phyloP scores from a whole-genome alignment of 106 monocot genomes.

The Apostasia ramifera region DNA sequence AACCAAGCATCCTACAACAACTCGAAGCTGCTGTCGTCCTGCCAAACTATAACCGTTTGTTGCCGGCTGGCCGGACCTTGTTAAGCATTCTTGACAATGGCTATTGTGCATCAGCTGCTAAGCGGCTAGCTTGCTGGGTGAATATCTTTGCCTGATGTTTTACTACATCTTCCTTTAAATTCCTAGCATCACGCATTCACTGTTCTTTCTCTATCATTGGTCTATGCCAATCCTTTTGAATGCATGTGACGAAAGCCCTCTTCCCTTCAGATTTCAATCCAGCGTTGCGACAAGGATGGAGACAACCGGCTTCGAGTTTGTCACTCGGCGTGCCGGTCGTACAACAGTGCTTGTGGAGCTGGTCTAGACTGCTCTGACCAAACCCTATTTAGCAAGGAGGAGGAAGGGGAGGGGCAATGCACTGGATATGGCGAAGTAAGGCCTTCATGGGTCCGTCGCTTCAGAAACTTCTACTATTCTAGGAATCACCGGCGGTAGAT shows the following conservation, averaged over 20 bases:
- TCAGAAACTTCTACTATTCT: slow-evolving; percentile 35
- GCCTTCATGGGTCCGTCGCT: slow-evolving; percentile 66
- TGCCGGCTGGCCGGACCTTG: slow-evolving; percentile 66
- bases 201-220: not conserved
- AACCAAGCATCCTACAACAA: slow-evolving; percentile 84
- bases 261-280: slow-evolving; percentile 81
- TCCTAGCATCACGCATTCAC: no score
- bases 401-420: slow-evolving; percentile 81
- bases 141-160: not conserved
- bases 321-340: slow-evolving; percentile 85
- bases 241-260: not conserved
- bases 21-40: slow-evolving; percentile 84
- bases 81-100: slow-evolving; percentile 67
- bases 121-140: slow-evolving; percentile 98
- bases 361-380: slow-evolving; percentile 93
- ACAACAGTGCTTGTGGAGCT: slow-evolving; percentile 84
- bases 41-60: slow-evolving; percentile 87
- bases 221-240: not conserved
- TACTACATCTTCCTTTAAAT: not conserved
- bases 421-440: slow-evolving; percentile 78
- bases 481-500: not conserved
- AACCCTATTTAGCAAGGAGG: slow-evolving; percentile 89
- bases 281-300: slow-evolving; percentile 87
- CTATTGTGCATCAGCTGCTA: slow-evolving; percentile 85
- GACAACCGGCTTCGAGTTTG: slow-evolving; percentile 96